Evolutionary conservation across 202 grass and related monocot species (phyloP).

Genomic region (Hordeum pubiflorum): DNA sequence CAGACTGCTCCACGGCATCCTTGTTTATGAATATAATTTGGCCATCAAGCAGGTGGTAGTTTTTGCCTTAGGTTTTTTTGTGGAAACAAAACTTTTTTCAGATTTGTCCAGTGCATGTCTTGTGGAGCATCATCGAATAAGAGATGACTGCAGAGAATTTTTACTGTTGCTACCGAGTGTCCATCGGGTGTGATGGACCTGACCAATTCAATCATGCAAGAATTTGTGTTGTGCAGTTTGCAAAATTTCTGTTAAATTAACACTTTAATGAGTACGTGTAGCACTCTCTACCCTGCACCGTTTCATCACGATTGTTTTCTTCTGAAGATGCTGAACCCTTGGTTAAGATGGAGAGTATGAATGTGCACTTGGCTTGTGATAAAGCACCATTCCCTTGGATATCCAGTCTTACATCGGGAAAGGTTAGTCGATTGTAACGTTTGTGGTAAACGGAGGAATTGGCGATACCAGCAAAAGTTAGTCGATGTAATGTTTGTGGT

Average conservation of each 20-base stretch:
- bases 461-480: neutral
- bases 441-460: neutral
- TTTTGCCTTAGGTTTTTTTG: constrained; percentile 43
- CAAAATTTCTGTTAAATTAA: neutral
- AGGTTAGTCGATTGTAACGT: neutral
- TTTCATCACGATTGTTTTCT: neutral
- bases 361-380: neutral
- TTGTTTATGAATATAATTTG: constrained; percentile 41
- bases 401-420: neutral
- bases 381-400: neutral
- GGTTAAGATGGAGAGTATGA: neutral
- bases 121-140: constrained; percentile 59
- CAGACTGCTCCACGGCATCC: constrained; percentile 30
- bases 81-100: constrained; percentile 13
- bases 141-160: constrained; percentile 32
- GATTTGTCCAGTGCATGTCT: constrained; percentile 36
- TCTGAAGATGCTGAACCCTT: neutral
- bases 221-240: constrained; percentile 26
- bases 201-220: constrained; percentile 22
- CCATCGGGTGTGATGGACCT: constrained; percentile 31
- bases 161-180: constrained; percentile 17
- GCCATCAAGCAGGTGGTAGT: constrained; percentile 45
- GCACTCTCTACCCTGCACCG: neutral
- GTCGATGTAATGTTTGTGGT: neutral
- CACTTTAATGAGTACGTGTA: neutral